A percentile compares a stretch with the other conserved stretches of the same genome.
Conservation (phyloP, 1,139 yeast species). For the Geotrichum candidum region DNA sequence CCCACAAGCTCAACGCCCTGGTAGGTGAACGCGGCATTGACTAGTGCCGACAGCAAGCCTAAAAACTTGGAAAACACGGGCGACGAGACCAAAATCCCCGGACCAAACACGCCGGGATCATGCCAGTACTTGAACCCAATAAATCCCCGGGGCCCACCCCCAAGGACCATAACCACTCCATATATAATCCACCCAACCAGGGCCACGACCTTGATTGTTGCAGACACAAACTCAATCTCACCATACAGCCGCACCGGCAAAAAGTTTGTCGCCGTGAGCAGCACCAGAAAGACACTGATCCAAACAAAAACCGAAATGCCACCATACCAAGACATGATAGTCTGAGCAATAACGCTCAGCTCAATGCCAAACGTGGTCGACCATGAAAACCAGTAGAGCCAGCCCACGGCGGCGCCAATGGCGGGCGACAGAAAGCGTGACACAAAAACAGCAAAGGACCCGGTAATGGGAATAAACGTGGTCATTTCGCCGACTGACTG, state of each 20-base stretch:
- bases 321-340: constrained; percentile 50
- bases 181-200: constrained; percentile 61
- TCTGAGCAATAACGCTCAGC: constrained; percentile 53
- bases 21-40: constrained; percentile 66
- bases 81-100: constrained; percentile 49
- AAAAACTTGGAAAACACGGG: constrained; percentile 39
- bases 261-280: constrained; percentile 30
- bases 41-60: constrained; percentile 55
- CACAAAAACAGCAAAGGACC: constrained; percentile 58
- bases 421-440: constrained; percentile 55
- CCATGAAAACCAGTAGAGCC: constrained; percentile 62
- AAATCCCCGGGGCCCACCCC: constrained; percentile 63
- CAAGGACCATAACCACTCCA: constrained; percentile 65
- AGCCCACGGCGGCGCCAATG: constrained; percentile 55
- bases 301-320: constrained; percentile 48
- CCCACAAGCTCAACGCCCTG: constrained; percentile 73
- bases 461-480: constrained; percentile 53
- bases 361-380: constrained; percentile 59
- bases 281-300: constrained; percentile 27
- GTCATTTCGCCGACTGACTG: constrained; percentile 60
- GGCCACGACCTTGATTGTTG: constrained; percentile 43
- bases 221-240: constrained; percentile 35
- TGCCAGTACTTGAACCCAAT: constrained; percentile 74
- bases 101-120: constrained; percentile 53
- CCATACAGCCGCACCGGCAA: constrained; percentile 38